phyloP scores from a whole-genome alignment of 305 asterid genomes.

The Ajuga reptans region DNA sequence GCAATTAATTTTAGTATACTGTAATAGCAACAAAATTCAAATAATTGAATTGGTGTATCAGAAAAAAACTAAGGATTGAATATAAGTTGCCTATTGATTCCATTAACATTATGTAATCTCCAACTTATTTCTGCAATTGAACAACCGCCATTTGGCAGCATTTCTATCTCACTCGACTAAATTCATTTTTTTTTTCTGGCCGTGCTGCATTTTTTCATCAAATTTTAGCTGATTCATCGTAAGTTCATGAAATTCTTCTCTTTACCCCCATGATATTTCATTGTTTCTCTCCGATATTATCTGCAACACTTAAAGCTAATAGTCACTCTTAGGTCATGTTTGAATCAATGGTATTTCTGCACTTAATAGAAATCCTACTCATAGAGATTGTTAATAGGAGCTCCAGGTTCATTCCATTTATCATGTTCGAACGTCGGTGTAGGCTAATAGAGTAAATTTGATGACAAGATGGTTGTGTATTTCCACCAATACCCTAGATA shows the following conservation, averaged over 20 bases:
- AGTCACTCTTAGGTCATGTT: background rate
- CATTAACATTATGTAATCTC: background rate
- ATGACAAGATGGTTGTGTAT: background rate
- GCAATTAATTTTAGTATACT: background rate
- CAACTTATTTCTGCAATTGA: background rate
- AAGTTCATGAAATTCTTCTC: no score
- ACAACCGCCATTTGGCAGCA: background rate
- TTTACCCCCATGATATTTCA: no score
- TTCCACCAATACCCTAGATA: background rate
- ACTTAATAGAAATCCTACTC: background rate
- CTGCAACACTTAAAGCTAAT: background rate
- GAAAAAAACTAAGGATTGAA: background rate
- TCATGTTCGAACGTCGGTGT: background rate
- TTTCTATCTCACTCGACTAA: background rate
- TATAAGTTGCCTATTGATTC: background rate
- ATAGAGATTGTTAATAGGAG: background rate
- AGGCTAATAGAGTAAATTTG: background rate
- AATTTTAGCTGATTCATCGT: background rate
- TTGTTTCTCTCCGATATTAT: no score
- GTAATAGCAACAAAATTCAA: background rate
- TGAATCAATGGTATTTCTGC: background rate
- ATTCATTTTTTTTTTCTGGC: background rate
- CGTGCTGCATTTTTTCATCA: background rate
- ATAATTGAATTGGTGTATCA: background rate
- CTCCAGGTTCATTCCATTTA: background rate